A percentile compares a stretch with the other conserved stretches of the same genome.
Conservation (phyloP, 164 flowering plant genomes). For the Platanus orientalis region DNA sequence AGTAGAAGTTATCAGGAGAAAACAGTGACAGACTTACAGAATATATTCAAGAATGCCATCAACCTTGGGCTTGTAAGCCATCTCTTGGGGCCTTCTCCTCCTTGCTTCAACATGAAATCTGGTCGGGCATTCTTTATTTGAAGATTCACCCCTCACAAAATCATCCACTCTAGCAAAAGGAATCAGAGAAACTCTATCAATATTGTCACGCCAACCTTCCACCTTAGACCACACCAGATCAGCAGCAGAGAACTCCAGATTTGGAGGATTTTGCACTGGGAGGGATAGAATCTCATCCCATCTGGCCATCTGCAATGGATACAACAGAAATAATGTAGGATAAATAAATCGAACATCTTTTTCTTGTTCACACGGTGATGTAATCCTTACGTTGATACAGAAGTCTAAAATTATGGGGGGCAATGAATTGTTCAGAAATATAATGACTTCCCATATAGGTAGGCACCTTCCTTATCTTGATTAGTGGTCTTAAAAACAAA, state of each 20-base stretch:
- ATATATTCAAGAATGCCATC: conserved; percentile 95
- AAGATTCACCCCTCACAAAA: conserved; percentile 86
- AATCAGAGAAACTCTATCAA: conserved; percentile 80
- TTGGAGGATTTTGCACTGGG: conserved; percentile 87
- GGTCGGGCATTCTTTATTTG: conserved; percentile 82
- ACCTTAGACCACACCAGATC: conserved; percentile 89
- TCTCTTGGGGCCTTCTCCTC: conserved; percentile 50
- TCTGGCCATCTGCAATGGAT: conserved; percentile 64
- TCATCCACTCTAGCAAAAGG: conserved; percentile 94
- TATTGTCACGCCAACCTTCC: conserved; percentile 87
- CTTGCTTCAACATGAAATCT: conserved; percentile 96
- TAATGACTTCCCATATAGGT: no score
- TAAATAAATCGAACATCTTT: not conserved
- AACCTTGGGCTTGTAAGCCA: conserved; percentile 74
- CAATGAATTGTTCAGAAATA: no score
- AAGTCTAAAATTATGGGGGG: no score
- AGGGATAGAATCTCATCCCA: conserved; percentile 91
- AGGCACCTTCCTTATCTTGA: no score
- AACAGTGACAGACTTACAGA: conserved; percentile 49
- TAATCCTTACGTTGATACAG: conserved; percentile 17
- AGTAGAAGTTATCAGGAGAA: conserved; percentile 3
- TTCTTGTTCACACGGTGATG: not conserved
- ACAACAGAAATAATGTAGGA: not conserved
- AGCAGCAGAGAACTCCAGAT: conserved; percentile 67
- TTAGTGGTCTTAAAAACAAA: no score